phyloP scores from a whole-genome alignment of 192 early-diverging fungal species.

The Linnemannia schmuckeri region DNA sequence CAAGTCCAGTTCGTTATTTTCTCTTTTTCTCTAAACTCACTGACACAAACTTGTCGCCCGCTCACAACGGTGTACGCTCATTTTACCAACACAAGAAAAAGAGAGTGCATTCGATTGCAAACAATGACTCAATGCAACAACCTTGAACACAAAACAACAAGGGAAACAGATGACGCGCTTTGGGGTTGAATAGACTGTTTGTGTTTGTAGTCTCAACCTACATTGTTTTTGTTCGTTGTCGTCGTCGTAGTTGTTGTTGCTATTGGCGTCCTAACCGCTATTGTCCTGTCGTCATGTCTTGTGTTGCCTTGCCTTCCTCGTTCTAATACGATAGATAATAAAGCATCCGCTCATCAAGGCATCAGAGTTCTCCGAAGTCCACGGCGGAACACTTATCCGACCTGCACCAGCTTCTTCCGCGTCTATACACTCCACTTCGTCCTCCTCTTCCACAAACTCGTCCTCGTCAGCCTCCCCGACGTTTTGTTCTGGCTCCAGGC shows the following conservation, averaged over 20 bases:
- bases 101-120: not conserved
- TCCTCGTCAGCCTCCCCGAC: conserved; percentile 7
- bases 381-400: conserved; percentile 43
- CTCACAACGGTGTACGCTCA: not conserved
- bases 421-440: conserved; percentile 36
- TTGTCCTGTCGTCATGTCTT: too few species aligned
- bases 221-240: too few species aligned
- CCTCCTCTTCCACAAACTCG: conserved; percentile 15
- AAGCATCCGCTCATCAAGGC: conserved; percentile 56
- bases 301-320: not conserved
- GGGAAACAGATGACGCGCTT: not conserved
- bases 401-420: conserved; percentile 24
- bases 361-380: conserved; percentile 55
- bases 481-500: not conserved
- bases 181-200: not conserved
- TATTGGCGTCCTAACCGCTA: not conserved
- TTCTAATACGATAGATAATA: conserved; percentile 27
- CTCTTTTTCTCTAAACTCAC: not conserved
- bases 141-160: not conserved
- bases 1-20: conserved; percentile 1
- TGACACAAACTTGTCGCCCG: not conserved
- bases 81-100: not conserved
- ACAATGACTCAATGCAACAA: not conserved
- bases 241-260: not conserved
- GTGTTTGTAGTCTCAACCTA: not conserved